Evolutionary conservation across 164 flowering plant genomes (phyloP).

Genomic region (Vitis cinerea): DNA sequence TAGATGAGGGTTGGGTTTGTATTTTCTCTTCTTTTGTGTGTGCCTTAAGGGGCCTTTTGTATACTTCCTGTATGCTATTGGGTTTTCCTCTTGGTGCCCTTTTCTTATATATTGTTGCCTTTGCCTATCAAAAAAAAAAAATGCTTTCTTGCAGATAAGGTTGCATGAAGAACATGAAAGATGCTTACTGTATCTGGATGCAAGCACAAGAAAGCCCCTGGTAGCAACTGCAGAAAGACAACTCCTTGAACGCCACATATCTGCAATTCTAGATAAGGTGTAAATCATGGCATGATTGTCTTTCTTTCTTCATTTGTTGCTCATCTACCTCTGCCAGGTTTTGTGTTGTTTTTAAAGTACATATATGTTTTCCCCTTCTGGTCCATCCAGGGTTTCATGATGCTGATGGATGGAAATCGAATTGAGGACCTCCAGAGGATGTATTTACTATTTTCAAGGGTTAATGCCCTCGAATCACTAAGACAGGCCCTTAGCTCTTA

Average conservation of each 20-base stretch:
- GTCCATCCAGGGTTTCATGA: conserved; percentile 69
- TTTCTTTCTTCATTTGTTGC: neutral
- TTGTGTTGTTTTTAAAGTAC: neutral
- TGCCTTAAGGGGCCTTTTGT: too few relatives aligned
- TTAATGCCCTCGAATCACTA: conserved; percentile 81
- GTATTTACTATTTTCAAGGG: conserved; percentile 74
- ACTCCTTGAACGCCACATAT: conserved; percentile 84
- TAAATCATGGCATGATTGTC: conserved; percentile 1
- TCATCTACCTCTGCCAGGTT: neutral
- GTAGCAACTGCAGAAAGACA: conserved; percentile 84
- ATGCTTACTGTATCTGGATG: conserved; percentile 82
- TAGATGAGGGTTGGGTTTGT: too few relatives aligned
- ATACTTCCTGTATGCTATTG: too few relatives aligned
- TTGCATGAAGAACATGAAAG: conserved; percentile 98
- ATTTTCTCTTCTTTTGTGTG: too few relatives aligned
- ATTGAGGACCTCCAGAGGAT: conserved; percentile 84
- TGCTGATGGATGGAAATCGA: conserved; percentile 96
- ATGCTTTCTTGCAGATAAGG: conserved; percentile 58
- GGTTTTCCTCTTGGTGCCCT: too few relatives aligned
- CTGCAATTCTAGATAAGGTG: conserved; percentile 93
- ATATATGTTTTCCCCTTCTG: conserved; percentile 1
- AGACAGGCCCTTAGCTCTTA: conserved; percentile 79
- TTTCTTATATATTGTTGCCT: too few relatives aligned
- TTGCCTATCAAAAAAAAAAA: too few relatives aligned
- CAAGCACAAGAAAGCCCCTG: conserved; percentile 77